Evolutionary conservation across 106 monocot species (phyloP).

Genomic region (Phalaenopsis aphrodite): DNA sequence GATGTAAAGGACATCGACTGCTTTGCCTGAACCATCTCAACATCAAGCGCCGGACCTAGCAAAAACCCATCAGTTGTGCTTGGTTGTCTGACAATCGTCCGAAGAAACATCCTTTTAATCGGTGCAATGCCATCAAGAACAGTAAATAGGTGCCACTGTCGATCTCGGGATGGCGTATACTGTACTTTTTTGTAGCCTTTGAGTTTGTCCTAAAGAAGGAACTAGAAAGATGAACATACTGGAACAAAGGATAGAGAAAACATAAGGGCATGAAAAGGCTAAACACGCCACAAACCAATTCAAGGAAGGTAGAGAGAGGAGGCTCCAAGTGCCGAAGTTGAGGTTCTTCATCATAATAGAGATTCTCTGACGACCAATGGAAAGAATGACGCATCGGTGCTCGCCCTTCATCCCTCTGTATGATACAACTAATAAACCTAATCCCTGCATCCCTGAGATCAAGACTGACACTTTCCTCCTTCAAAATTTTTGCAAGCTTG

Average conservation of each 20-base stretch:
- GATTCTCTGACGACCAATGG: slow-evolving; percentile 68
- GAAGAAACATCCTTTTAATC: slow-evolving; percentile 87
- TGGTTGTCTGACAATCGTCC: slow-evolving; percentile 87
- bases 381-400: slow-evolving; percentile 97
- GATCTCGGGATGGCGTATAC: slow-evolving; percentile 91
- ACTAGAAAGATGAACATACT: not conserved
- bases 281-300: slow-evolving; percentile 49
- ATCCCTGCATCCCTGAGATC: slow-evolving; percentile 64
- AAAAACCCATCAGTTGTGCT: slow-evolving; percentile 40
- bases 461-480: slow-evolving; percentile 51
- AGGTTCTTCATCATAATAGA: slow-evolving; percentile 83
- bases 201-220: slow-evolving; percentile 58
- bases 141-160: slow-evolving; percentile 95
- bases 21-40: slow-evolving; percentile 31
- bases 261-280: not conserved
- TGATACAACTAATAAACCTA: slow-evolving; percentile 76
- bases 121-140: slow-evolving; percentile 47
- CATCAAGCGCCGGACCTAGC: slow-evolving; percentile 25
- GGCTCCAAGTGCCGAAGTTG: slow-evolving; percentile 96
- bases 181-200: slow-evolving; percentile 77
- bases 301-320: slow-evolving; percentile 96
- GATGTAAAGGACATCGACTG: slow-evolving; percentile 59
- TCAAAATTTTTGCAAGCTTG: slow-evolving; percentile 86
- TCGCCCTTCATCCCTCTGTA: slow-evolving; percentile 97
- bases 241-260: not conserved